phyloP scores from a whole-genome alignment of 805 yeast species.

The Teunomyces gatunensis region DNA sequence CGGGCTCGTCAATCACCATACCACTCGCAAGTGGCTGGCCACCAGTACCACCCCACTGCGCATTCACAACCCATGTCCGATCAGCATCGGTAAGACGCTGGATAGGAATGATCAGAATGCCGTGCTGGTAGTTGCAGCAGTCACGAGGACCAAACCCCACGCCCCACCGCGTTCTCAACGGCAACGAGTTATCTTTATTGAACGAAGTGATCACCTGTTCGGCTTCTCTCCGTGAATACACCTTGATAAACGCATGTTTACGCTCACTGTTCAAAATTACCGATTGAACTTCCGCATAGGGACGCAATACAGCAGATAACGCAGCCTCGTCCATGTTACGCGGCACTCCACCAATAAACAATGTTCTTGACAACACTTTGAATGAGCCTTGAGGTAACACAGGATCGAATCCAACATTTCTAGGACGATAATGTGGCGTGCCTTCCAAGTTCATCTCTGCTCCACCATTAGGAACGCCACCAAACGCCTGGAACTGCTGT shows the following conservation, averaged over 20 bases:
- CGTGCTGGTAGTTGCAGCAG: constrained; percentile 92
- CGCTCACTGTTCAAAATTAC: constrained; percentile 83
- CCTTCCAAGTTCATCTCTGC: constrained; percentile 70
- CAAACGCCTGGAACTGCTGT: constrained; percentile 7
- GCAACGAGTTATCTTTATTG: constrained; percentile 59
- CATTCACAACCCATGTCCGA: constrained; percentile 78
- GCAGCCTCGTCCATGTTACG: constrained; percentile 73
- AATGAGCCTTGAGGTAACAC: constrained; percentile 73
- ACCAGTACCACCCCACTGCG: constrained; percentile 97
- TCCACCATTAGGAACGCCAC: constrained; percentile 1
- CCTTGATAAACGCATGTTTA: constrained; percentile 95
- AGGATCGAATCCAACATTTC: constrained; percentile 67
- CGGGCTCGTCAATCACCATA: constrained; percentile 91
- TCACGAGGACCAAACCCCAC: constrained; percentile 99
- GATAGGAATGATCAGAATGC: constrained; percentile 83
- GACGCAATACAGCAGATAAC: constrained; percentile 67
- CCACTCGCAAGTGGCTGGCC: constrained; percentile 80
- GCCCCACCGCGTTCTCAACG: constrained; percentile 94
- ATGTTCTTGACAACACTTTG: constrained; percentile 83
- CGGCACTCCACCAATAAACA: constrained; percentile 94
- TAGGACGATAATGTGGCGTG: constrained; percentile 74
- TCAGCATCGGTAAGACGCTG: constrained; percentile 93
- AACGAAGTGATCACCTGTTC: constrained; percentile 74
- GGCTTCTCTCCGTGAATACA: constrained; percentile 88
- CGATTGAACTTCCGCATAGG: constrained; percentile 89